Evolutionary conservation across 176 grass and related monocot genomes (phyloP), one percentile per base, ranked within the genome.

Genomic region (Olyra latifolia): DNA sequence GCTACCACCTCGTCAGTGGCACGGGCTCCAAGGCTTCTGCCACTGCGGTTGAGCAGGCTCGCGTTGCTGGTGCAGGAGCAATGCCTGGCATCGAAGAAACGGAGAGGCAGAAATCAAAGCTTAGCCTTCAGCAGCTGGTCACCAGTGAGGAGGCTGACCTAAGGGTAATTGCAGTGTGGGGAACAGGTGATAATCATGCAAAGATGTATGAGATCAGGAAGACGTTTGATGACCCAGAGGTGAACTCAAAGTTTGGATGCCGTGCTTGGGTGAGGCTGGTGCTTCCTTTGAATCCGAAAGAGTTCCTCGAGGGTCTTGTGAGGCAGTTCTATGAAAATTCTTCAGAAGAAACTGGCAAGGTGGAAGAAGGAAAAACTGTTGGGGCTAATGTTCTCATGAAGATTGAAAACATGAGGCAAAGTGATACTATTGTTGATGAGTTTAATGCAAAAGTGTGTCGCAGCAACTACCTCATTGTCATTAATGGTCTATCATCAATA

Each of bases 1-100:
- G 83, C 11, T 85, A 83, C 39, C 60, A 0, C 0, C 75, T 89
- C 14, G 24, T 73, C 8, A 79, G 69, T 10, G 55, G 24, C 1
- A 14, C 60, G 0, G 4, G 0, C 16, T 4, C 43, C 15, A 81
- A 69, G 28, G 0, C 25, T 44, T 0, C 16, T 0, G 8, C 3
- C 0, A 0, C 0, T 0, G 4, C 7, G 0, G 28, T 3, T 1
- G 19, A 15, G 4, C 3, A 23, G 14, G 13, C 15, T 0, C 27
- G 4, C 27, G 12, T 60, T 5, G 2, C 25, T 3, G 9, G 19
- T 0, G 39, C 19, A n/a, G n/a, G n/a, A 0, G 23, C 40, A 48
- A 60, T 61, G n/a, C 14, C 12, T 15, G 28, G 15, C 28, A 29
- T 24, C 1, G 66, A 78, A 16, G 54, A 77, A 50, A 28, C 14